Base-by-base conservation (phyloP, 176 grass and related monocot genomes). In the Canna indica region DNA sequence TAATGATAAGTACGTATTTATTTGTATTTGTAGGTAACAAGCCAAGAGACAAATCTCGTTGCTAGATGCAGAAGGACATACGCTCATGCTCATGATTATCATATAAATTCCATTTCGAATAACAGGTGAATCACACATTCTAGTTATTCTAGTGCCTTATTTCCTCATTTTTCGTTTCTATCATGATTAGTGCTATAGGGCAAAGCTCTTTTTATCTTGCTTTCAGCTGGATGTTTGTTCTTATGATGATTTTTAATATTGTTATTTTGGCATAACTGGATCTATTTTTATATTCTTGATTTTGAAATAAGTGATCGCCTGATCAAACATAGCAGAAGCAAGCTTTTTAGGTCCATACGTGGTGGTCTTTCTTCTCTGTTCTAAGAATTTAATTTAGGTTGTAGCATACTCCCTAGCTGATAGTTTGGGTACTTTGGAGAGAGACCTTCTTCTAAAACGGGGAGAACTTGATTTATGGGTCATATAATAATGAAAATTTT, bases 51-150 rank as follows among this genome's bases (percentile, higher is more conserved):
- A 75, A 88, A 72, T 79, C 86, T 88, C 65, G 73, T 82, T 22
- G 86, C 87, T 0, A 94, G 77, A 70, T 94, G 87, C 36, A 83
- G 90, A 81, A 94, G 95, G 78, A 83, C 90, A 41, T 99, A 86
- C 84, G 57, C 86, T 77, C 95, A 99, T 88, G 95, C 95, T 28
- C 95, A 99, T 78, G 95, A 99, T 69, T 99, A 99, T 71, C 95
- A 99, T 71, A 99, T 99, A 61, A 99, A 99, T 79, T 99, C 95
- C 48, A 94, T 99, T 80, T 99, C 95, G 52, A 90, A 82, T 83
- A 99, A 99, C 82, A 99, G 95, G 95, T 99, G 63, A 66, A 38
- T 59, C 33, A 59, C 36, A 26, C 9, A 66, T 66, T 38, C 17
- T 60, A 60, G 26, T 29, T 29, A 30, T 66, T 20, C 17, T 33